Evolutionary conservation across 345 rosid genomes (phyloP), one percentile per base, ranked within the genome.

Genomic region (Geranium brycei): DNA sequence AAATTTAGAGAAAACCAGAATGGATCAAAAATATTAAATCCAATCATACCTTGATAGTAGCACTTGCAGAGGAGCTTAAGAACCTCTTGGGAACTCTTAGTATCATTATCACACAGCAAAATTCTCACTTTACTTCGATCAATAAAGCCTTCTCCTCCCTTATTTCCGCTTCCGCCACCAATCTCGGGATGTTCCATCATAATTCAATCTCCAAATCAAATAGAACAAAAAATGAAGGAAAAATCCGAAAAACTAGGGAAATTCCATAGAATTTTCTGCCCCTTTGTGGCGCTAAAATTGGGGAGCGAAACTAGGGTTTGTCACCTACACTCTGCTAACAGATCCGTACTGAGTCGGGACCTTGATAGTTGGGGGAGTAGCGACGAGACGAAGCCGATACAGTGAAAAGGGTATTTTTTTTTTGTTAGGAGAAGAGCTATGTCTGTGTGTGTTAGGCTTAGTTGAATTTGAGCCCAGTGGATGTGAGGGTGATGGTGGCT

Each of bases 51-150:
- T 68, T 85, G 99, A 79, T 93, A 93, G 76, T 96, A 87, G 73
- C 99, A 93, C 71, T 85, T 79, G 64, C 84, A 64, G 57, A 93
- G 99, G 68, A 93, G 96, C 16, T 85, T 74, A 66, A 75, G 79
- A 65, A 81, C 95, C 73, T 86, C 99, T 67, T 80, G 84, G 57
- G 81, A 82, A 66, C 97, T 87, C 71, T 77, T 80, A 18, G 82
- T 19, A 75, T 90, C 91, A 65, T 83, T 90, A 72, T 93, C 99
- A 59, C 99, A 93, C 55, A 93, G 76, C 91, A 93, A 81, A 75
- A 93, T 93, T 77, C 99, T 83, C 61, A 93, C 99, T 86, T 83
- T 90, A 81, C 99, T 90, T 79, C 99, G 80, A 57, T 93, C 99
- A 71, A 86, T 80, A 40, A 93, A 82, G 40, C 97, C 97, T 64